Base-by-base conservation (phyloP, 495 filamentous ascomycete species). In the Annulohypoxylon nitens region DNA sequence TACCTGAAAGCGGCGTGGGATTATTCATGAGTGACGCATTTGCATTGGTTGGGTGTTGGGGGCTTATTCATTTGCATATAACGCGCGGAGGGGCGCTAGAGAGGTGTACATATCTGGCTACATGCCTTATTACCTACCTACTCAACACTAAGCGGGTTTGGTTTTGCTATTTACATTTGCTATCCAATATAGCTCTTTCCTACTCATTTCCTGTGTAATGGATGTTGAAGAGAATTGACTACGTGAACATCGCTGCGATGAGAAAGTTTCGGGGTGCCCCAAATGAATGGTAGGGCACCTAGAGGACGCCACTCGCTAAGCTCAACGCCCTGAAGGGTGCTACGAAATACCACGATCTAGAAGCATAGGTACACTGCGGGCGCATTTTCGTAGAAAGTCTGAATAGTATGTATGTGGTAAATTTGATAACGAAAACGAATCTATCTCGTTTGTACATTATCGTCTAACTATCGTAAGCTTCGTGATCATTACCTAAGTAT, bases 401-500 rank as follows among this genome's bases (percentile, higher is more conserved):
- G 23, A 14, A 51, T 26, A 12, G 7, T n/a, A 47, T 23, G 18
- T 26, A 54, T n/a, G 11, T 25, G 25, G 25, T 26, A 54, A 54
- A 25, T 14, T 14, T 68, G 76, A 78, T 51, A 76, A 78, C 50
- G 67, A 67, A 76, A 76, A 74, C 69, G 76, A 71, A 37, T 70
- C 26, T 76, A 69, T 70, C 61, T 74, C 73, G 70, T 75, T 75
- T 73, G 61, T 74, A 74, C 67, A 75, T 77, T 61, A 63, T 77
- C 76, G 57, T 77, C 64, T 72, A 47, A 47, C 63, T 71, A 77
- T 79, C 77, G 53, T 79, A 50, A 79, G 61, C 67, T 60, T 79
- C 77, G 67, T 77, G 66, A 77, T 68, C 72, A 71, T 75, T 70
- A n/a, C n/a, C n/a, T n/a, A 51, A 51, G 20, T 71, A 70, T 68